Evolutionary conservation across 1,284 basidiomycete genomes (phyloP).

Genomic region (Ustilago cynodontis): DNA sequence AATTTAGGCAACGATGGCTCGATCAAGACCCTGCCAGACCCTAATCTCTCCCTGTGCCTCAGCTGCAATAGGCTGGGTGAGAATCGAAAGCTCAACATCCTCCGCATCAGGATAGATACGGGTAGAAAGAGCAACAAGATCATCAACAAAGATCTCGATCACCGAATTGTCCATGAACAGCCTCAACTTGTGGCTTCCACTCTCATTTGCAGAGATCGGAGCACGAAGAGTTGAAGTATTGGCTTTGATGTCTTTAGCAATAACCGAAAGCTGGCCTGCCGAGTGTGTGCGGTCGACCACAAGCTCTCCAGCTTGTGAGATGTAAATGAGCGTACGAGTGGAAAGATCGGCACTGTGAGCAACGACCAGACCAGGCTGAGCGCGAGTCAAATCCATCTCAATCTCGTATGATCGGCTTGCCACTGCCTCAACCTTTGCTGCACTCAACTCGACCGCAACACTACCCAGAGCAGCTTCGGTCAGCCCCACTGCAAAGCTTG

Average conservation of each 20-base stretch:
- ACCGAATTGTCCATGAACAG: constrained; percentile 60
- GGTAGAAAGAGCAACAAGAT: constrained; percentile 46
- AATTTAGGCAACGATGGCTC: constrained; percentile 21
- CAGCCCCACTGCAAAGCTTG: background rate
- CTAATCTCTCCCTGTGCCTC: background rate
- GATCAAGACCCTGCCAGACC: constrained; percentile 39
- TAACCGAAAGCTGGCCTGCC: constrained; percentile 18
- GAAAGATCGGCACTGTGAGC: constrained; percentile 40
- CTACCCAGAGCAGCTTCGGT: constrained; percentile 3
- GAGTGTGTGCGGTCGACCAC: constrained; percentile 45
- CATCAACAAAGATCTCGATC: constrained; percentile 59
- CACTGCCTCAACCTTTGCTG: constrained; percentile 10
- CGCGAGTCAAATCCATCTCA: constrained; percentile 17
- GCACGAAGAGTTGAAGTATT: constrained; percentile 37
- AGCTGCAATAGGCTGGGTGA: background rate
- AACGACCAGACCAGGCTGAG: constrained; percentile 32
- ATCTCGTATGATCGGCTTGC: constrained; percentile 37
- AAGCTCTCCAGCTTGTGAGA: constrained; percentile 18
- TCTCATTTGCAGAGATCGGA: background rate
- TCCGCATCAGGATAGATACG: constrained; percentile 51
- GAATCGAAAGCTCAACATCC: constrained; percentile 30
- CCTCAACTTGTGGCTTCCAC: constrained; percentile 27
- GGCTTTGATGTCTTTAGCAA: constrained; percentile 34
- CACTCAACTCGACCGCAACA: background rate
- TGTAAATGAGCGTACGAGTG: constrained; percentile 35